phyloP scores from a whole-genome alignment of 73 alveolate genomes.

The Tetrahymena thermophila region DNA sequence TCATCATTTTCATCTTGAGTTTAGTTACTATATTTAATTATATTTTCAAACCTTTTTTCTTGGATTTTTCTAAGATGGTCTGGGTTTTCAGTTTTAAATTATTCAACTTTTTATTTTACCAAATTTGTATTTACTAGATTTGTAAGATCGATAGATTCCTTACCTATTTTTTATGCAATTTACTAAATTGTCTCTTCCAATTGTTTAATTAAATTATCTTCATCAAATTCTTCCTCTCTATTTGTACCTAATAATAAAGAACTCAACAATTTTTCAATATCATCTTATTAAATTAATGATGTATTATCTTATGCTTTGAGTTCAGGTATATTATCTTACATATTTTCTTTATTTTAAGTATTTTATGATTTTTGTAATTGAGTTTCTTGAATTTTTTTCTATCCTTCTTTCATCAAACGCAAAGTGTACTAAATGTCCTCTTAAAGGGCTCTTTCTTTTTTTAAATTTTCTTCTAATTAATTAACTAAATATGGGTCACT shows the following conservation, averaged over 20 bases:
- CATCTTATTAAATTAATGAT: not conserved
- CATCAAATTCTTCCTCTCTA: not conserved
- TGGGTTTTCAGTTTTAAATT: not conserved
- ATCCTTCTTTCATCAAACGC: not conserved
- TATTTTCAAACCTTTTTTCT: not conserved
- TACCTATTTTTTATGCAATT: not conserved
- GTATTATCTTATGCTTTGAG: not conserved
- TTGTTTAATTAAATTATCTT: not conserved
- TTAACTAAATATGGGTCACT: not conserved
- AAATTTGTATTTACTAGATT: not conserved
- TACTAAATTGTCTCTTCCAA: not conserved
- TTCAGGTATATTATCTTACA: not conserved
- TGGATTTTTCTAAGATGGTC: not conserved
- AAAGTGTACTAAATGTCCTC: not conserved
- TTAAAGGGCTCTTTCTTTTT: not conserved
- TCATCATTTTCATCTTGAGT: not conserved
- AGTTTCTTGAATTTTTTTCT: not conserved
- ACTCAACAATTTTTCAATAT: not conserved
- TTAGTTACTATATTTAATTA: not conserved
- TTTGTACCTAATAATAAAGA: not conserved
- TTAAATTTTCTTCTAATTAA: not conserved
- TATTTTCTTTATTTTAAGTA: not conserved
- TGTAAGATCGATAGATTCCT: not conserved
- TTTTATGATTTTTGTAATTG: not conserved
- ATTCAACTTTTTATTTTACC: not conserved